Evolutionary conservation across 768 basidiomycete species (phyloP), one percentile per base, ranked within the genome.

Genomic region (Boletellus emodensis): DNA sequence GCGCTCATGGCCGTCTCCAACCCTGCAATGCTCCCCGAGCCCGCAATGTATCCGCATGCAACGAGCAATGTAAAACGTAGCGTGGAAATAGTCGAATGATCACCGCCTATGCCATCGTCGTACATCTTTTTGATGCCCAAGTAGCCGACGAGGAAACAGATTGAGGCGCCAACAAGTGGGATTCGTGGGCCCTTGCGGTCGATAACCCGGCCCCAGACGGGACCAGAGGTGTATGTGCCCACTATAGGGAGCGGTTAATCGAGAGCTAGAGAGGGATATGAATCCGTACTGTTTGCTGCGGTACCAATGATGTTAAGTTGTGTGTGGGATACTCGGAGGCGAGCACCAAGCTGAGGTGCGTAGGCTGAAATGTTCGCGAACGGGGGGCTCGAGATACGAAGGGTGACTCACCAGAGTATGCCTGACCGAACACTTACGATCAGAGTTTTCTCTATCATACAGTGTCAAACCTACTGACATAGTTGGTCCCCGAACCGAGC

Each of bases 341-440:
- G 79, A 15, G 82, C 71, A 1, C 87, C 89, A 6, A 95, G 77
- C 64, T 95, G 92, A 0, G 94, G 92, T 3, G 87, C 82, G 64
- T 94, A 96, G 15, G 90, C 92, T 84, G 54, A 51, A 32, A 46
- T 15, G 32, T 44, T 49, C 42, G 51, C 44, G 15, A 36, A 14
- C 1, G 13, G 6, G 4, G 22, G 18, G 2, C 8, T 13, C 4
- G 6, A 9, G 17, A 3, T 24, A 9, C 6, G 20, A 44, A 15
- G 7, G 15, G 40, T 24, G 11, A 53, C 65, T 6, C 28, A 68
- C 66, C 68, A 44, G 66, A 68, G 38, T 62, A 68, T 49, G 62
- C 54, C 66, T 68, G 30, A 36, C 42, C n/a, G n/a, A n/a, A n/a
- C 18, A 34, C 24, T 1, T 24, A 24, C 13, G n/a, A 18, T 52